Base-by-base conservation (phyloP, 257 asterid genomes). In the Knoxia roxburghii region DNA sequence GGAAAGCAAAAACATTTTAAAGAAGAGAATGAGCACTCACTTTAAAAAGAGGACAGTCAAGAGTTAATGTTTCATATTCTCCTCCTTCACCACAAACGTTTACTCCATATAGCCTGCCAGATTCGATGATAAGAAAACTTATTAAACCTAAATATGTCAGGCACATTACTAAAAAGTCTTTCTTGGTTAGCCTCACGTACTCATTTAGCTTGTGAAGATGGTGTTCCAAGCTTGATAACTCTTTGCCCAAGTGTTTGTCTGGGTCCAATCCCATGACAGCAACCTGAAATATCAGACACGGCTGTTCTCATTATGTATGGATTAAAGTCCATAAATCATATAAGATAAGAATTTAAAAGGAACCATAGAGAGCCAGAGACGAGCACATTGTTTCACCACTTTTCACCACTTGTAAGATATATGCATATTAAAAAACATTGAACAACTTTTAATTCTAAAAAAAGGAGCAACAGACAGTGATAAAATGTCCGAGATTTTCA, bases 81-180 rank as follows among this genome's bases (percentile, higher is more conserved):
- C 97, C 99, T 68, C 97, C 99, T 86, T 93, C 99, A 79, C 99
- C 99, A 72, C 99, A 93, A 56, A 88, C 89, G 75, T 93, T 93
- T 72, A 90, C 81, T 73, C 97, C 97, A 76, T 90, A 93, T 67
- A 88, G 78, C 89, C 99, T 93, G 87, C 73, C 76, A 81, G 29
- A 73, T 63, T 54, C 41, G 71, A 35, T 59, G 68, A 52, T 39
- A 69, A 72, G 71, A 70, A 6, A 39, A 51, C 26, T 68, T 72
- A 62, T 61, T 40, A 73, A 49, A 5, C 58, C 46, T 30, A 73
- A 7, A 61, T 71, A 79, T 64, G 43, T 68, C 57, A 68, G 68
- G 57, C 35, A 65, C 24, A 66, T 10, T 14, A 62, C 45, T 50
- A 9, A 46, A 23, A 21, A 39, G 17, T 8, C 11, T 50, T 69